These are phyloP conservation scores for Annulohypoxylon moriforme DNA, from an alignment of 495 filamentous ascomycete genomes.

Conservation along the genomic window DNA sequence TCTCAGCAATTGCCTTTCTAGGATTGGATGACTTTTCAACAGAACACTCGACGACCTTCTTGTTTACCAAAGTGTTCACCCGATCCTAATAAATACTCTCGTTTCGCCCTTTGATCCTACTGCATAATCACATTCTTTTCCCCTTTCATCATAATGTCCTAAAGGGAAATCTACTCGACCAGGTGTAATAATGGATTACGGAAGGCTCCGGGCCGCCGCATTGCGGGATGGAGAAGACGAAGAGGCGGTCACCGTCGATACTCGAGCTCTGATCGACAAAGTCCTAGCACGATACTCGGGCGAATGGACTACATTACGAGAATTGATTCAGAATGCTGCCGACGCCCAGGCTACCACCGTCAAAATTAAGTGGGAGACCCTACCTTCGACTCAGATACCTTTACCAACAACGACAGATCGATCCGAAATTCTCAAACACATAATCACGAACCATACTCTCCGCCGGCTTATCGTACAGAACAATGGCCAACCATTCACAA, in stretches of 20 bases:
- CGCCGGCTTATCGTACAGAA: constrained; percentile 88
- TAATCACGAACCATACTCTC: constrained; percentile 83
- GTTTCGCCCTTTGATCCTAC: background rate
- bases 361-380: constrained; percentile 87
- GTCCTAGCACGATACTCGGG: constrained; percentile 94
- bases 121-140: background rate
- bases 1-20: constrained; percentile 26
- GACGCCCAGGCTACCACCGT: constrained; percentile 93
- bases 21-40: constrained; percentile 16
- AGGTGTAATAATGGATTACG: constrained; percentile 71
- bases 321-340: constrained; percentile 97
- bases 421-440: constrained; percentile 81
- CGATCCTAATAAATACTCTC: constrained; percentile 15
- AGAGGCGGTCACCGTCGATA: constrained; percentile 99
- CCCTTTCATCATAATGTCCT: constrained; percentile 27
- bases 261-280: constrained; percentile 95
- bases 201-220: constrained; percentile 84
- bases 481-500: constrained; percentile 83
- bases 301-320: constrained; percentile 87
- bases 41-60: constrained; percentile 17
- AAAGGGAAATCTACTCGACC: constrained; percentile 14
- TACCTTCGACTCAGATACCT: constrained; percentile 80
- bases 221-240: constrained; percentile 87
- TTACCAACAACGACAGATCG: constrained; percentile 73
- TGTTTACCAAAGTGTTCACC: constrained; percentile 2